Evolutionary conservation across 164 flowering plant species (phyloP).

Genomic region (Dillenia suffruticosa): DNA sequence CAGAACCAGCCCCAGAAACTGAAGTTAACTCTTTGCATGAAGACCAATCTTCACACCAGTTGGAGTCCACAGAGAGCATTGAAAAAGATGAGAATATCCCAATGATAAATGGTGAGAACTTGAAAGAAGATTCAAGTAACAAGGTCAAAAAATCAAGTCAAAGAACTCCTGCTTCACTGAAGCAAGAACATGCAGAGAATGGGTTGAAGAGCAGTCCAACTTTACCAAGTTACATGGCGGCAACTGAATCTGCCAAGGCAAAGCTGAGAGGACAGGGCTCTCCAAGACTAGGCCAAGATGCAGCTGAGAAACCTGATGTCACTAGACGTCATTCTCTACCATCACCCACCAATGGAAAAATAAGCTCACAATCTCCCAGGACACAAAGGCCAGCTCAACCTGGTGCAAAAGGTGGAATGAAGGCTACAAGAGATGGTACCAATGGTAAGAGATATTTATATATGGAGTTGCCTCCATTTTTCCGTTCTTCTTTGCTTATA

Average conservation of each 20-base stretch:
- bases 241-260: constrained; percentile 83
- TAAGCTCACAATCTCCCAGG: constrained; percentile 50
- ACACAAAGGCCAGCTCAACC: constrained; percentile 36
- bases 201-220: constrained; percentile 54
- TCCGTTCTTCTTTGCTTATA: no score
- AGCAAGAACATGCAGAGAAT: constrained; percentile 62
- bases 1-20: constrained; percentile 12
- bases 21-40: constrained; percentile 10
- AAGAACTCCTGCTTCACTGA: constrained; percentile 52
- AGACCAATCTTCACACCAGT: constrained; percentile 24
- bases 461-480: no score
- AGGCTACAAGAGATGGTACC: no score
- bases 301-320: constrained; percentile 37
- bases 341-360: constrained; percentile 44
- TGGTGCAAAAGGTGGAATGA: constrained; percentile 14
- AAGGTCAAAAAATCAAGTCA: constrained; percentile 42
- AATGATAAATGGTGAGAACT: constrained; percentile 30
- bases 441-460: no score
- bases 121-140: constrained; percentile 41
- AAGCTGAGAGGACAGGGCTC: constrained; percentile 64
- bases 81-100: constrained; percentile 33
- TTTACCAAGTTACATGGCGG: constrained; percentile 90
- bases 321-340: constrained; percentile 73
- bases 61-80: constrained; percentile 29
- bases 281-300: constrained; percentile 40